Conservation (phyloP, 1,139 yeast genomes). For the Geotrichum siamense region DNA sequence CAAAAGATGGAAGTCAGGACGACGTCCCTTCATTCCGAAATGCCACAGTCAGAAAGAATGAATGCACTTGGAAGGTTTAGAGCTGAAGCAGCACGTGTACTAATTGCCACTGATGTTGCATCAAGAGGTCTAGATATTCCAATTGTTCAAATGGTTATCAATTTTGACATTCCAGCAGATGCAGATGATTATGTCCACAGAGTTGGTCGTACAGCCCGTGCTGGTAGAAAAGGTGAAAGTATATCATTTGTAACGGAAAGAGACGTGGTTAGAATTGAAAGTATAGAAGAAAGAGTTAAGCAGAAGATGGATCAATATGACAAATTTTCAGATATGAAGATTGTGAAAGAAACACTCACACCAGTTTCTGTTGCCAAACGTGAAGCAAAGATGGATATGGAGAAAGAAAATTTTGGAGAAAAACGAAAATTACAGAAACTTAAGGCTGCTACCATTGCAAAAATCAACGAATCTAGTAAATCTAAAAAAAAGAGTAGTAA, state of each 20-base stretch:
- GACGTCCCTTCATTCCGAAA: conserved; percentile 86
- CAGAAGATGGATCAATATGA: conserved; percentile 69
- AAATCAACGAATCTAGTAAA: neutral
- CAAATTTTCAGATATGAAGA: conserved; percentile 63
- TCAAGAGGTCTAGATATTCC: conserved; percentile 98
- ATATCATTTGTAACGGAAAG: conserved; percentile 74
- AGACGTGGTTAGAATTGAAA: conserved; percentile 72
- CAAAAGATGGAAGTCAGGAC: conserved; percentile 69
- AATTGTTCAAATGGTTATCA: conserved; percentile 76
- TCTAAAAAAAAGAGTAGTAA: neutral
- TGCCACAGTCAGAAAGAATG: conserved; percentile 89
- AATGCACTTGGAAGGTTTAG: conserved; percentile 86
- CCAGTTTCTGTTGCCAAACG: conserved; percentile 76
- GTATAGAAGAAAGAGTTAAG: conserved; percentile 79
- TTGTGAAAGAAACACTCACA: conserved; percentile 59
- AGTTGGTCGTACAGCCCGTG: conserved; percentile 99
- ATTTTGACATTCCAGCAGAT: conserved; percentile 91
- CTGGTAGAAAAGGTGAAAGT: conserved; percentile 73
- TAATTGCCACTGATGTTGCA: conserved; percentile 94
- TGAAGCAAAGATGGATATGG: conserved; percentile 91
- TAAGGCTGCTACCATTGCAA: conserved; percentile 27
- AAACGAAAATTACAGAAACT: conserved; percentile 49
- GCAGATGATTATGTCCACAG: conserved; percentile 96
- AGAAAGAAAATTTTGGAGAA: conserved; percentile 80
- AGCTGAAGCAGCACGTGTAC: conserved; percentile 87